Evolutionary conservation across 2,329 filamentous ascomycete species (phyloP).

Genomic region (Xylaria sp.): DNA sequence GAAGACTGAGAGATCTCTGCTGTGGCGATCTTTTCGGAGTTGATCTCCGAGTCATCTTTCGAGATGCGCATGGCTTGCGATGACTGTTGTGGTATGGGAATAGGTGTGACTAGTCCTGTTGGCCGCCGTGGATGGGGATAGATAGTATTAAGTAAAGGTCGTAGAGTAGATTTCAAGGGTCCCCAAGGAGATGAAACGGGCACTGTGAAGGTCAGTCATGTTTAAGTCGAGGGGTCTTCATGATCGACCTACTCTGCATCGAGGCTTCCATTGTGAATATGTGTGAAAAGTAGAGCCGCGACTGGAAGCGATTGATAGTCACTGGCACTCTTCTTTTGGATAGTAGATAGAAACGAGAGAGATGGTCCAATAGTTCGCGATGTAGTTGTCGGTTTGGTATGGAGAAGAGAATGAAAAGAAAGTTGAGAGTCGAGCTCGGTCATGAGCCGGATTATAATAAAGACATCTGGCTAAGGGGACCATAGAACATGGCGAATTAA

Average conservation of each 20-base stretch:
- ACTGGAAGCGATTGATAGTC: too few relatives aligned
- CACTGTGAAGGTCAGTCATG: slow-evolving; percentile 10
- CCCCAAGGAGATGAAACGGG: slow-evolving; percentile 17
- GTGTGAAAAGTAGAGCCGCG: not conserved
- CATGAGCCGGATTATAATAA: not conserved
- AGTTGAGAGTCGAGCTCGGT: not conserved
- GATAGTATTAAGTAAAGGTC: slow-evolving; percentile 16
- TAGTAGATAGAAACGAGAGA: not conserved
- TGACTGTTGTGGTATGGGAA: slow-evolving; percentile 11
- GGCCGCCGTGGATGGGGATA: slow-evolving; percentile 18
- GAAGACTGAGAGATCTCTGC: slow-evolving; percentile 5
- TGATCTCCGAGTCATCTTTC: slow-evolving; percentile 1
- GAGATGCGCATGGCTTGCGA: not conserved
- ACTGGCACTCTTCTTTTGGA: not conserved
- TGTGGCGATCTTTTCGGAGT: slow-evolving; percentile 2
- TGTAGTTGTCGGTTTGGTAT: not conserved
- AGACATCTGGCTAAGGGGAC: not conserved
- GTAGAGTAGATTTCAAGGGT: slow-evolving; percentile 16
- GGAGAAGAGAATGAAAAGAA: not conserved
- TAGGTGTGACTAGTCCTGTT: slow-evolving; percentile 15
- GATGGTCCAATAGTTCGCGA: too few relatives aligned
- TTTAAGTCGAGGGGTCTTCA: not conserved
- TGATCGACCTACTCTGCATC: slow-evolving; percentile 8
- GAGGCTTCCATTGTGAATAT: slow-evolving; percentile 12
- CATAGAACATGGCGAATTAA: not conserved